These are phyloP conservation scores for Cladobotryum protrusum DNA, from an alignment of 2,329 filamentous ascomycete species.

Conservation along the genomic window DNA sequence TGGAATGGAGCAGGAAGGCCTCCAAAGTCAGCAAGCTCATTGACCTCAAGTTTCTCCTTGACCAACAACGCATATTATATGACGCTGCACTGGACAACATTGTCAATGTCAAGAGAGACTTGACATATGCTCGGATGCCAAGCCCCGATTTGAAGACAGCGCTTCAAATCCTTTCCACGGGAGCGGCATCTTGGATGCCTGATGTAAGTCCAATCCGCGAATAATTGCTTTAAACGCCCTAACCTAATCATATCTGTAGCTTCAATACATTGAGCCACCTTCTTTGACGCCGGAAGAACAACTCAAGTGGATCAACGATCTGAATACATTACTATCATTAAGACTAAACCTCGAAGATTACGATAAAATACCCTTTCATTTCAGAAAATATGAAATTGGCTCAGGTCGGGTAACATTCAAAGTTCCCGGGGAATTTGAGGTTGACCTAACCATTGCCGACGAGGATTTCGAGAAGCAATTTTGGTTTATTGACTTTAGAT, in stretches of 20 bases:
- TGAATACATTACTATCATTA: conserved; percentile 78
- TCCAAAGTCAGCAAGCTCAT: conserved; percentile 80
- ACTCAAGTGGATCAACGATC: conserved; percentile 66
- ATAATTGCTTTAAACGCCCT: background rate
- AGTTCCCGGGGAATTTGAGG: conserved; percentile 79
- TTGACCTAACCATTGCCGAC: conserved; percentile 84
- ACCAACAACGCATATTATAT: conserved; percentile 55
- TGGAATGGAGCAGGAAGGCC: conserved; percentile 80
- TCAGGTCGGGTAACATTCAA: conserved; percentile 88
- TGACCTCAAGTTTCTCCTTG: conserved; percentile 73
- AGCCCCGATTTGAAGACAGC: conserved; percentile 90
- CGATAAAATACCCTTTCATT: conserved; percentile 66
- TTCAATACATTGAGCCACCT: conserved; percentile 71
- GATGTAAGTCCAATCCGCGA: conserved; percentile 48
- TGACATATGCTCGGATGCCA: conserved; percentile 68
- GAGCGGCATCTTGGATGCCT: conserved; percentile 70
- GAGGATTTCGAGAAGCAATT: conserved; percentile 80
- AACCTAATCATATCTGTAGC: conserved; percentile 37
- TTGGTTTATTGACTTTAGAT: conserved; percentile 89
- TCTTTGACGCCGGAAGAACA: conserved; percentile 66
- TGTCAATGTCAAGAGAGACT: conserved; percentile 65
- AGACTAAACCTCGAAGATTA: conserved; percentile 81
- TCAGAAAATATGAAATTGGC: conserved; percentile 69
- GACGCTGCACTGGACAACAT: conserved; percentile 55
- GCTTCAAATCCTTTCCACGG: conserved; percentile 74